Conservation (phyloP, 768 basidiomycete species). For the Pleurotus salmoneostramineus region DNA sequence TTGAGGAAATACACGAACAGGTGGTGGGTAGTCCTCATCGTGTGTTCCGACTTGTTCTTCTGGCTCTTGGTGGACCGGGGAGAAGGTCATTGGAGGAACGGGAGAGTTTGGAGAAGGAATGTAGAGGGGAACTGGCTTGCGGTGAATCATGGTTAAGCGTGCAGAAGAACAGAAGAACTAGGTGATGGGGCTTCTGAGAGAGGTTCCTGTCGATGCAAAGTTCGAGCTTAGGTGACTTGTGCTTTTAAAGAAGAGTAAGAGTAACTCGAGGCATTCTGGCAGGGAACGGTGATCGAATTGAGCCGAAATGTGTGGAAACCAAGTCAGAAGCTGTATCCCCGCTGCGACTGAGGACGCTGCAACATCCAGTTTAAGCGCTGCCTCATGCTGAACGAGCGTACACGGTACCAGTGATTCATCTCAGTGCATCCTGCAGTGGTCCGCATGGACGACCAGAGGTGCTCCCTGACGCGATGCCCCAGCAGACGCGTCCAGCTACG, state of each 20-base stretch:
- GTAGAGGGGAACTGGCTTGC: slow-evolving; percentile 68
- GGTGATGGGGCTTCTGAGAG: slow-evolving; percentile 17
- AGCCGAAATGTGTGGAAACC: slow-evolving; percentile 2
- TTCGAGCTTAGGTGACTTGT: neutral
- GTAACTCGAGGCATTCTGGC: too few relatives aligned
- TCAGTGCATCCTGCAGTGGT: too few relatives aligned
- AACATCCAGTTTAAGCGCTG: neutral
- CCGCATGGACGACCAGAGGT: too few relatives aligned
- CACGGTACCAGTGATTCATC: too few relatives aligned
- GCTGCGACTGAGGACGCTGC: neutral
- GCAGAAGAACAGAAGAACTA: neutral
- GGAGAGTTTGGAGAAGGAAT: slow-evolving; percentile 55
- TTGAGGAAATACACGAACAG: neutral
- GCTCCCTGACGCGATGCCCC: too few relatives aligned
- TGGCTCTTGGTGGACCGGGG: neutral
- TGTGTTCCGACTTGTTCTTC: neutral
- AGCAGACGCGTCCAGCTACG: too few relatives aligned
- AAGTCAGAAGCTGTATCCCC: neutral
- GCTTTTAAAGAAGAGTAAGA: slow-evolving; percentile 6
- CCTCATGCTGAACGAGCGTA: neutral
- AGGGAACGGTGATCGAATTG: slow-evolving; percentile 3
- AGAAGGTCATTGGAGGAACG: slow-evolving; percentile 27
- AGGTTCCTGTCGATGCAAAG: neutral
- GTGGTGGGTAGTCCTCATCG: neutral
- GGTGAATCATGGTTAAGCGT: slow-evolving; percentile 44